Percentiles rank a stretch among this genome's conserved stretches.
Evolutionary conservation across 176 grass and related monocot genomes (phyloP).

Genomic region (Dendrocalamus sinicus): DNA sequence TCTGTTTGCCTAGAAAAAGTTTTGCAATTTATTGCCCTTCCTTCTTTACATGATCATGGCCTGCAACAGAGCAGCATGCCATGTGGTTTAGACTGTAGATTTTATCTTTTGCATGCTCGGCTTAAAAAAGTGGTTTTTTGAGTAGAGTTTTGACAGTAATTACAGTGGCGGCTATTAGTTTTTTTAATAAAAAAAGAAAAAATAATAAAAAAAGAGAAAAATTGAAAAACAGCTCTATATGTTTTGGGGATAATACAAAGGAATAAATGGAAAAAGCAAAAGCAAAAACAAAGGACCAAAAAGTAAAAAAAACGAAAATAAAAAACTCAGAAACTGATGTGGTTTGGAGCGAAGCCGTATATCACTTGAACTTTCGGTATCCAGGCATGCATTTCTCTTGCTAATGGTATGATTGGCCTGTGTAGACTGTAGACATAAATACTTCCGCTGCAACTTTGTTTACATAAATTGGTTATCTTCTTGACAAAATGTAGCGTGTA

Average conservation of each 20-base stretch:
- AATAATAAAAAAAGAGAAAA: too few species aligned
- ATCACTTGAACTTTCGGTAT: background rate
- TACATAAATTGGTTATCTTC: background rate
- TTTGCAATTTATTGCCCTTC: background rate
- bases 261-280: too few species aligned
- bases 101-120: background rate
- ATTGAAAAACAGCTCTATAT: too few species aligned
- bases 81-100: background rate
- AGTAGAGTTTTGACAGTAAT: too few species aligned
- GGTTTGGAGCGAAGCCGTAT: too few species aligned
- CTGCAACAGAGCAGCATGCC: background rate
- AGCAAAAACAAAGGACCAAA: too few species aligned
- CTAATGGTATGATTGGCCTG: background rate
- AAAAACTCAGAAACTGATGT: too few species aligned
- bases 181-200: too few species aligned
- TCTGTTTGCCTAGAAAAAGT: background rate
- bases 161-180: too few species aligned
- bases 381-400: background rate
- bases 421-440: background rate
- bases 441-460: background rate
- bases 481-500: slow-evolving; percentile 8
- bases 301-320: too few species aligned
- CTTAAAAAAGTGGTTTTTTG: too few species aligned
- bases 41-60: background rate
- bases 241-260: too few species aligned